Percentiles rank a stretch among this genome's conserved stretches.
These are phyloP conservation scores for Lentinula edodes DNA, from an alignment of 768 basidiomycete species.

Conservation along the genomic window DNA sequence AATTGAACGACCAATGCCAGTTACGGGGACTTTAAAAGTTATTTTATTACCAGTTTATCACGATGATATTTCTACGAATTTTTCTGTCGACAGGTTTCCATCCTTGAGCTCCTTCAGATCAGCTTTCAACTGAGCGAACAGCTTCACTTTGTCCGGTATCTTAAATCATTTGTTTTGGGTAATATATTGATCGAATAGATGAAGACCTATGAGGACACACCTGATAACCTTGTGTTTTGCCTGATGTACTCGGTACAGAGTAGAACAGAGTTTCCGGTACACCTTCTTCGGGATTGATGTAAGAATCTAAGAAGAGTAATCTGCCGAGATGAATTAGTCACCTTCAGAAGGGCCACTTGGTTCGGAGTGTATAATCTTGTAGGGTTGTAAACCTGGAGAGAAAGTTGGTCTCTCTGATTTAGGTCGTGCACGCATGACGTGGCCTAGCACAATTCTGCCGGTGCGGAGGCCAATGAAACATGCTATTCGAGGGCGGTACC, in stretches of 20 bases:
- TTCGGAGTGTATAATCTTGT: constrained; percentile 7
- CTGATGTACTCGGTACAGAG: constrained; percentile 74
- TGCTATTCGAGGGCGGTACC: constrained; percentile 55
- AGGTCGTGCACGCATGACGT: constrained; percentile 7
- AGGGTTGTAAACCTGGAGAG: not conserved
- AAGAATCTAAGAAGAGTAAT: no score
- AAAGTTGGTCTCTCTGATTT: not conserved
- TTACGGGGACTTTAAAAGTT: no score
- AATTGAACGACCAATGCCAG: no score
- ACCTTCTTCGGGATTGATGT: not conserved
- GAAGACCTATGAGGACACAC: constrained; percentile 27
- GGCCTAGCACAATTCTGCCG: constrained; percentile 26
- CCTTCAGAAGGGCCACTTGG: not conserved
- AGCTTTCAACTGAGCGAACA: constrained; percentile 30
- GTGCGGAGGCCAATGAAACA: constrained; percentile 80
- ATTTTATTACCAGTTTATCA: not conserved
- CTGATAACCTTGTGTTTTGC: constrained; percentile 66
- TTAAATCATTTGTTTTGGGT: constrained; percentile 11
- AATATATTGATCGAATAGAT: not conserved
- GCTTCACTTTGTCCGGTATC: constrained; percentile 38
- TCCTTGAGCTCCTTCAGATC: constrained; percentile 24
- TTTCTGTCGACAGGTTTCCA: not conserved
- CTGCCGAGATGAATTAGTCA: not conserved
- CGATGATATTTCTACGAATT: not conserved
- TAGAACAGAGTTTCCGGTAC: constrained; percentile 61